These are phyloP conservation scores for Mycena capillaripes DNA, from an alignment of 768 basidiomycete species.

Conservation along the genomic window DNA sequence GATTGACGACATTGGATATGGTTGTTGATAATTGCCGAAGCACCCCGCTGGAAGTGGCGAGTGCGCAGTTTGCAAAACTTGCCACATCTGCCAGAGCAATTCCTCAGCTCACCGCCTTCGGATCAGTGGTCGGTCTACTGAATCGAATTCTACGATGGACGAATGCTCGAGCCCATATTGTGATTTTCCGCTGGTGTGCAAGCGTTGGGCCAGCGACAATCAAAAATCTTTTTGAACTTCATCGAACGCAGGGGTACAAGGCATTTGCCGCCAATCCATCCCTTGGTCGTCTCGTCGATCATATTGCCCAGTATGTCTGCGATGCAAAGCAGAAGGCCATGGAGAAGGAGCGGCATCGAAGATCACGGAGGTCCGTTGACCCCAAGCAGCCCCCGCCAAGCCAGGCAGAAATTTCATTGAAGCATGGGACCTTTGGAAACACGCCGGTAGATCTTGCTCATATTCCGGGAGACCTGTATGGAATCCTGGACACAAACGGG, in stretches of 20 bases:
- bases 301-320: slow-evolving; percentile 3
- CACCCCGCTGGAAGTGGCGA: neutral
- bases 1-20: neutral
- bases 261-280: neutral
- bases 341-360: neutral
- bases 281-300: neutral
- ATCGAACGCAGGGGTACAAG: neutral
- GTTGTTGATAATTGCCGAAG: neutral
- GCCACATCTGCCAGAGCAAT: neutral
- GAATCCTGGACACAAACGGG: neutral
- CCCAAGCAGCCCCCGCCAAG: too few species aligned
- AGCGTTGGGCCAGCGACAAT: neutral
- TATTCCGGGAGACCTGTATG: neutral
- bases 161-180: neutral
- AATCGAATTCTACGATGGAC: neutral
- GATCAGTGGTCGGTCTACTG: neutral
- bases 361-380: too few species aligned
- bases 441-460: neutral
- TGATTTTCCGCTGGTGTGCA: slow-evolving; percentile 9
- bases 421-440: neutral
- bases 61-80: neutral
- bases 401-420: too few species aligned
- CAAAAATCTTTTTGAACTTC: slow-evolving; percentile 5
- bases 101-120: neutral
- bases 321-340: neutral